Evolutionary conservation across 257 asterid genomes (phyloP).

Genomic region (Penstemon eatonii): DNA sequence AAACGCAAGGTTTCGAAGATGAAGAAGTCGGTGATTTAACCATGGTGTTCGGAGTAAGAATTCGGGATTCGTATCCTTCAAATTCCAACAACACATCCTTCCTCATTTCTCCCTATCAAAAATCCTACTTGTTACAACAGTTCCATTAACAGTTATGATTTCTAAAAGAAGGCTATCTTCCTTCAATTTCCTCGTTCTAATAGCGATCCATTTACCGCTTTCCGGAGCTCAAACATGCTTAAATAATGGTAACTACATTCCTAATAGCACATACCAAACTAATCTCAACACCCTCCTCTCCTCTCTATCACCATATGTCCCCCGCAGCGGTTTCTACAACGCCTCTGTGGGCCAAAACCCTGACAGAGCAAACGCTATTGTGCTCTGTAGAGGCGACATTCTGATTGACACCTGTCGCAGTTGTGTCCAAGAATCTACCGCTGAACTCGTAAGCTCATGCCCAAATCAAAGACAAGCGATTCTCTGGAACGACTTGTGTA

Average conservation of each 20-base stretch:
- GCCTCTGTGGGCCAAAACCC: constrained; percentile 1
- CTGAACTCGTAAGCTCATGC: not conserved
- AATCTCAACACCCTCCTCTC: constrained; percentile 18
- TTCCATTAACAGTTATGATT: too few species aligned
- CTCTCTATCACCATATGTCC: constrained; percentile 3
- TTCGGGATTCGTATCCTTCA: too few species aligned
- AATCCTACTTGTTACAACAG: too few species aligned
- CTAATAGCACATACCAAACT: not conserved
- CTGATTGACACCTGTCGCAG: not conserved
- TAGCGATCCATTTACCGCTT: too few species aligned
- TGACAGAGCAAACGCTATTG: constrained; percentile 6
- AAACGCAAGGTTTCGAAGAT: too few species aligned
- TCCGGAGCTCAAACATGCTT: not conserved
- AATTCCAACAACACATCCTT: too few species aligned
- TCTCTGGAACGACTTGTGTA: not conserved
- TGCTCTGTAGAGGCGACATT: constrained; percentile 22
- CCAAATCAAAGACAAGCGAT: constrained; percentile 20
- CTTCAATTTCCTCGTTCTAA: too few species aligned
- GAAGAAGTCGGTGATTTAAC: too few species aligned
- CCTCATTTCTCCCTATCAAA: too few species aligned
- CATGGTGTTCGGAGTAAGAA: too few species aligned
- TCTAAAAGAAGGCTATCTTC: too few species aligned
- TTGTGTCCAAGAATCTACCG: not conserved
- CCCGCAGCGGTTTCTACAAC: constrained; percentile 16
- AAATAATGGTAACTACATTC: constrained; percentile 12